Base-by-base conservation (phyloP, 2,329 filamentous ascomycete genomes). In the Pseudogymnoascus sp. region DNA sequence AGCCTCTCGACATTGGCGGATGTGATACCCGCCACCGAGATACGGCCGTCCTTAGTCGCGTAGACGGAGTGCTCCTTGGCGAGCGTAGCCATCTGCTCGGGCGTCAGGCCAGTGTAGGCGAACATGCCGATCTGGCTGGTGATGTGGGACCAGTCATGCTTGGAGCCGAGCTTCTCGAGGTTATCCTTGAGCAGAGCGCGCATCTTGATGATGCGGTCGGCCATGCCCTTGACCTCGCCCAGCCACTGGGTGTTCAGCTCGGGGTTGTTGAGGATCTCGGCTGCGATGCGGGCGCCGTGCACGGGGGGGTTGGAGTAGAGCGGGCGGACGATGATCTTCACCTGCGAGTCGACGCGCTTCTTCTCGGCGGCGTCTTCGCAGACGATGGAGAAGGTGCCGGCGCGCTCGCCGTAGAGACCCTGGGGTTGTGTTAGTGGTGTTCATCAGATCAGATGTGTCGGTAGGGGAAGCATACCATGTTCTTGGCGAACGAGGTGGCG, bases 91-190 rank as follows among this genome's bases (percentile, higher is more conserved):
- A 97, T 97, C 81, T 97, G 90, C 79, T 93, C 88, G 62, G 92
- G 81, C 71, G 83, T 93, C 72, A 99, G 81, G 65, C 94, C 94
- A 60, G 94, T 99, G 84, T 96, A 99, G 70, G 94, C 93, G 74
- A 99, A 99, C 94, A 99, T 99, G 80, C 94, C 94, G 72, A 99
- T 99, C 85, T 96, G 91, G 79, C 84, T 92, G 69, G 94, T 97
- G 79, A 99, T 99, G 83, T 99, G 94, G 76, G 88, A 90, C 94
- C 94, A 99, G 82, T 97, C 91, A 78, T 95, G 91, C 84, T 92
- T 92, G 82, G 90, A 94, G 74, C 93, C 93, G 66, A 97, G 86
- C 78, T 90, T 88, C 85, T 97, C 91, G 62, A 99, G 87, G 81
- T 97, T 95, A 71, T 91, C 85, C 84, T 94, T 95, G 74, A 99